These are phyloP conservation scores for Zymoseptoria passerinii DNA, from an alignment of 2,329 filamentous ascomycete species.

Conservation along the genomic window DNA sequence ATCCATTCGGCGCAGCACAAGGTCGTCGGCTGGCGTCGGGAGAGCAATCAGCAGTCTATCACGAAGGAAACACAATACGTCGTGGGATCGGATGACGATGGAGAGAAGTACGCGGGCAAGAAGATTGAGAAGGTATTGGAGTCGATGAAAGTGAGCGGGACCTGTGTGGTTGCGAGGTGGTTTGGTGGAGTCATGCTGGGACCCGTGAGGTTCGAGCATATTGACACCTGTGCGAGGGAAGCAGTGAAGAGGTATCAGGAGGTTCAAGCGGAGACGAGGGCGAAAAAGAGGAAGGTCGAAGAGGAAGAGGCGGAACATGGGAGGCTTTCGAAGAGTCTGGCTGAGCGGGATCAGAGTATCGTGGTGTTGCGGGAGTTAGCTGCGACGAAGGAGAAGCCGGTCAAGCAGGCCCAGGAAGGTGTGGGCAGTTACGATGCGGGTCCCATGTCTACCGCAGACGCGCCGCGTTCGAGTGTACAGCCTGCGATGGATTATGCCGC, in stretches of 20 bases:
- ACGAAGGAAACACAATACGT: constrained; percentile 34
- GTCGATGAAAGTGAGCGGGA: constrained; percentile 37
- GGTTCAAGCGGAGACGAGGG: constrained; percentile 21
- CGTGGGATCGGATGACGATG: constrained; percentile 45
- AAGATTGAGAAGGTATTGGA: constrained; percentile 41
- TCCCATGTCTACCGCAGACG: not conserved
- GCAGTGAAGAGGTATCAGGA: constrained; percentile 39
- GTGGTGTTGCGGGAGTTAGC: constrained; percentile 39
- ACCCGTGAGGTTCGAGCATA: constrained; percentile 45
- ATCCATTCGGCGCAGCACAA: constrained; percentile 42
- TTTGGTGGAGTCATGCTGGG: constrained; percentile 48
- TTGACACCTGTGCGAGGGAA: constrained; percentile 42
- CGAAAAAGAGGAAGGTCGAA: constrained; percentile 29
- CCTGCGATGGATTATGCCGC: constrained; percentile 33
- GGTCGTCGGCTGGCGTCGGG: constrained; percentile 44
- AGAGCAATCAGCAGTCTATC: constrained; percentile 40
- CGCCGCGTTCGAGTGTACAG: constrained; percentile 5
- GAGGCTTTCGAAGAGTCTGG: constrained; percentile 35
- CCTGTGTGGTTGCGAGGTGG: constrained; percentile 47
- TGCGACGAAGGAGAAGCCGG: constrained; percentile 36
- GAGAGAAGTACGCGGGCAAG: constrained; percentile 45
- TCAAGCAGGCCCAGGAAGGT: constrained; percentile 18
- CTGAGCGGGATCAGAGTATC: constrained; percentile 43
- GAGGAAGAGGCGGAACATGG: constrained; percentile 27
- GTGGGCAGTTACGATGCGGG: constrained; percentile 1